Conservation (phyloP, 1,139 yeast species). For the Hansenula sp. region DNA sequence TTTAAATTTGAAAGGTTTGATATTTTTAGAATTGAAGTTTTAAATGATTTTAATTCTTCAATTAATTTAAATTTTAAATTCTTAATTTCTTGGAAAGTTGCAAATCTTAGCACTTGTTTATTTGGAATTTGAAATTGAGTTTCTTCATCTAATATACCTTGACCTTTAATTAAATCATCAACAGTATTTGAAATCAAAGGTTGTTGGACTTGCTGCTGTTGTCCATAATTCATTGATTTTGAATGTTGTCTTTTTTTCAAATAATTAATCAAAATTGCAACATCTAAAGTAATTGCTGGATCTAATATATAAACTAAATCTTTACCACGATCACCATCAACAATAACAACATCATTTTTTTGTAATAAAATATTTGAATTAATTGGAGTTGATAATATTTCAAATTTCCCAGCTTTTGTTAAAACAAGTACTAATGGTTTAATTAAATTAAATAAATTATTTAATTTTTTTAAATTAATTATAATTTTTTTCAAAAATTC, state of each 20-base stretch:
- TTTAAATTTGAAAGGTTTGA: conserved; percentile 22
- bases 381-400: conserved; percentile 67
- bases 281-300: conserved; percentile 62
- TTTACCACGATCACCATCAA: conserved; percentile 96
- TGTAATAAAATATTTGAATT: conserved; percentile 49
- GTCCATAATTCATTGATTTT: conserved; percentile 59
- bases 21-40: conserved; percentile 28
- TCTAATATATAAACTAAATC: conserved; percentile 81
- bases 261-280: conserved; percentile 79
- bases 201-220: not conserved
- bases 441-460: conserved; percentile 18
- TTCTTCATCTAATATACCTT: conserved; percentile 34
- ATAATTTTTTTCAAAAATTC: conserved; percentile 15
- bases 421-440: conserved; percentile 62
- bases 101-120: conserved; percentile 38
- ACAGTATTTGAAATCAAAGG: conserved; percentile 12
- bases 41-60: conserved; percentile 46
- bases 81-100: conserved; percentile 31
- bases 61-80: conserved; percentile 31
- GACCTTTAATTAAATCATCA: conserved; percentile 18
- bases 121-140: conserved; percentile 42
- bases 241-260: conserved; percentile 73
- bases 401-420: conserved; percentile 84
- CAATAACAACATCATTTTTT: conserved; percentile 79
- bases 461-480: conserved; percentile 21